Evolutionary conservation across 768 basidiomycete genomes (phyloP).

Genomic region (Ephemerocybe angulata): DNA sequence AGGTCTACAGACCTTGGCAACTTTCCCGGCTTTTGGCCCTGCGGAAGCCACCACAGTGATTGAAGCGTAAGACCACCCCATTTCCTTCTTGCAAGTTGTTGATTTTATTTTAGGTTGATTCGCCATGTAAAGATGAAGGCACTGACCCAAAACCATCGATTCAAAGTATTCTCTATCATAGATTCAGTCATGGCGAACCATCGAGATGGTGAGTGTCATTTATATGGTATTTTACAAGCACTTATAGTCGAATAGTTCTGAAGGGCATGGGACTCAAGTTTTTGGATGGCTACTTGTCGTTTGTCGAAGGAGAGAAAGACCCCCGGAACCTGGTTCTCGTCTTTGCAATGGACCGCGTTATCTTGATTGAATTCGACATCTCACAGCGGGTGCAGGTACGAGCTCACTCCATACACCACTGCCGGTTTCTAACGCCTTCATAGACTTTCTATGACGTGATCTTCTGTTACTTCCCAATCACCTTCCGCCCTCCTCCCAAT

Average conservation of each 20-base stretch:
- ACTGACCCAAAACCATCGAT: constrained; percentile 78
- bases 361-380: constrained; percentile 86
- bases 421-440: not conserved
- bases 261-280: constrained; percentile 72
- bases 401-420: not conserved
- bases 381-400: constrained; percentile 71
- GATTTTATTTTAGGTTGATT: constrained; percentile 54
- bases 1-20: constrained; percentile 66
- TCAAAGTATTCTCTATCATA: constrained; percentile 75
- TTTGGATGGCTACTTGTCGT: constrained; percentile 63
- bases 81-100: not conserved
- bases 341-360: constrained; percentile 83
- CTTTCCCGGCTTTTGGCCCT: constrained; percentile 58
- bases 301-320: constrained; percentile 97
- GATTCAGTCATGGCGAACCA: constrained; percentile 73
- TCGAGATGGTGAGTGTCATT: constrained; percentile 49
- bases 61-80: constrained; percentile 45
- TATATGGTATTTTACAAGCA: not conserved
- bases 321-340: constrained; percentile 89
- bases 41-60: constrained; percentile 60
- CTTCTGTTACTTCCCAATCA: constrained; percentile 98
- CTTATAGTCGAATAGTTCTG: constrained; percentile 44
- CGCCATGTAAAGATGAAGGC: constrained; percentile 76
- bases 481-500: constrained; percentile 89
- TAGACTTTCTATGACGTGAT: constrained; percentile 91